phyloP scores from a whole-genome alignment of 176 grass and related monocot genomes.

The Phragmites australis region DNA sequence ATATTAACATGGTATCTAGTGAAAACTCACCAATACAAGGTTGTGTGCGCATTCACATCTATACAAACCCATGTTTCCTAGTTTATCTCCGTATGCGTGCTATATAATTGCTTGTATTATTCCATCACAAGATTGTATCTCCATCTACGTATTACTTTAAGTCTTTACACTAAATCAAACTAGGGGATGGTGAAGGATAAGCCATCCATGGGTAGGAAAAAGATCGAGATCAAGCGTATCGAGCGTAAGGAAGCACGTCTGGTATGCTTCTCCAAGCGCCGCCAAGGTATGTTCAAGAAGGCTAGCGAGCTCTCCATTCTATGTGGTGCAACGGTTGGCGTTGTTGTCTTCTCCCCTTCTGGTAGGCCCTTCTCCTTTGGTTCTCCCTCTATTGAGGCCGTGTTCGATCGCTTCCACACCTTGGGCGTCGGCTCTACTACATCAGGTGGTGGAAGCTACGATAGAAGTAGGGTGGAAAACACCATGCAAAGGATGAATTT shows the following conservation, averaged over 20 bases:
- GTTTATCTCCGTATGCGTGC: background rate
- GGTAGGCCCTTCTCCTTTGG: constrained; percentile 10
- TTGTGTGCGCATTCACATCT: background rate
- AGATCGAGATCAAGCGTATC: background rate
- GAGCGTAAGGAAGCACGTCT: background rate
- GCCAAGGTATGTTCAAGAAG: background rate
- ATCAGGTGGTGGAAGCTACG: background rate
- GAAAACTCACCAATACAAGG: background rate
- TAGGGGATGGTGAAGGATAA: background rate
- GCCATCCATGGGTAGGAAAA: background rate
- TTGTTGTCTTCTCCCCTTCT: background rate
- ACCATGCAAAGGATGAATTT: background rate
- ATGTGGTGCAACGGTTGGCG: background rate
- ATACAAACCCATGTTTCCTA: background rate
- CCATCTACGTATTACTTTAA: background rate
- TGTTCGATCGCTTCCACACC: background rate
- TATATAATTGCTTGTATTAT: background rate
- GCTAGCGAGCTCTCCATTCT: background rate
- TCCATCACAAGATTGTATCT: background rate
- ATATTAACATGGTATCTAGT: background rate
- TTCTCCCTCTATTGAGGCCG: background rate
- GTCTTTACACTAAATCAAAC: too few species aligned
- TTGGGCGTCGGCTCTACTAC: background rate
- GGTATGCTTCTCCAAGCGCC: constrained; percentile 11
- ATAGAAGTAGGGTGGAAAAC: background rate